Percentiles rank a stretch among this genome's conserved stretches.
phyloP scores from a whole-genome alignment of 192 early-diverging fungal genomes.

The Coemansia sp. region DNA sequence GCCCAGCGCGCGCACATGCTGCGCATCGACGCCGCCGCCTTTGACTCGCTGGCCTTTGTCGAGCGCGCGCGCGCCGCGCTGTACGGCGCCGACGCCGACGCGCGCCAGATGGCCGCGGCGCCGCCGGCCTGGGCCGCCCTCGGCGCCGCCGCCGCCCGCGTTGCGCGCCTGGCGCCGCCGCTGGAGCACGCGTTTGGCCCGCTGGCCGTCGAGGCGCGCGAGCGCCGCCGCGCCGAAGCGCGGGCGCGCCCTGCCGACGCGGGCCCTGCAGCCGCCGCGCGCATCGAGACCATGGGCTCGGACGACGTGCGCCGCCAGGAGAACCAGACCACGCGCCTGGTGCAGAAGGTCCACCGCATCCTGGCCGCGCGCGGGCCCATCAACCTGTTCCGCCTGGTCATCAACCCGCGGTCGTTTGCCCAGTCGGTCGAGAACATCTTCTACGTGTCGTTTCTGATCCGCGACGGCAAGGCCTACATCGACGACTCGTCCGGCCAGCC shows the following conservation, averaged over 20 bases:
- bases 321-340: slow-evolving; percentile 83
- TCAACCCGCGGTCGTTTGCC: slow-evolving; percentile 85
- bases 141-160: slow-evolving; percentile 55
- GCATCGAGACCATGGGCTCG: slow-evolving; percentile 57
- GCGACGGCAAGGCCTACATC: slow-evolving; percentile 75
- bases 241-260: not conserved
- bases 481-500: slow-evolving; percentile 68
- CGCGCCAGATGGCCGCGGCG: slow-evolving; percentile 29
- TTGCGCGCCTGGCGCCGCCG: slow-evolving; percentile 57
- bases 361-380: slow-evolving; percentile 56
- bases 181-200: slow-evolving; percentile 73
- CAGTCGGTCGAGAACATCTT: slow-evolving; percentile 98
- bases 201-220: slow-evolving; percentile 25
- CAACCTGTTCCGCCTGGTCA: slow-evolving; percentile 80
- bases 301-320: slow-evolving; percentile 72
- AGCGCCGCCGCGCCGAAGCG: slow-evolving; percentile 10
- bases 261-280: slow-evolving; percentile 9
- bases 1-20: slow-evolving; percentile 74
- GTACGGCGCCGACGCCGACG: slow-evolving; percentile 52
- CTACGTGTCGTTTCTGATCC: slow-evolving; percentile 91
- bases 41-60: slow-evolving; percentile 76
- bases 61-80: slow-evolving; percentile 56
- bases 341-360: slow-evolving; percentile 62
- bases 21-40: slow-evolving; percentile 66
- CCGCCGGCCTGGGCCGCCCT: slow-evolving; percentile 60